Percentiles rank a stretch among this genome's conserved stretches.
phyloP scores from a whole-genome alignment of 139 green algal species.

The Chlorella sp. region DNA sequence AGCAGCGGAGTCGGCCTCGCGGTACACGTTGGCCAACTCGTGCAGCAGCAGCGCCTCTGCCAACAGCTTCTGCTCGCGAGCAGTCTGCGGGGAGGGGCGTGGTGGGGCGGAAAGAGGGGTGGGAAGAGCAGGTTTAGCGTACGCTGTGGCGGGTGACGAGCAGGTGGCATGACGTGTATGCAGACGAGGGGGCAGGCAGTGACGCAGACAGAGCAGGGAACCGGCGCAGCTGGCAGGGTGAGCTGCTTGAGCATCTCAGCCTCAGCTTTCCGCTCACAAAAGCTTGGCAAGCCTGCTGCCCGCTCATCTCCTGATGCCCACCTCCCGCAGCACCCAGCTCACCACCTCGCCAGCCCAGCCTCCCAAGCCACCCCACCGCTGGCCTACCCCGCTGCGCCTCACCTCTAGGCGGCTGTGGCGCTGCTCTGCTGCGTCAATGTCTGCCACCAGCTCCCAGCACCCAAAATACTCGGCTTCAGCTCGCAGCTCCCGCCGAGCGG shows the following conservation, averaged over 20 bases:
- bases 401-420: background rate
- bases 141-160: background rate
- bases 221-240: no score
- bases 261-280: no score
- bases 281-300: no score
- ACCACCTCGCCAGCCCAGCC: no score
- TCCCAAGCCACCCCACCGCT: no score
- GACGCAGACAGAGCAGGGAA: no score
- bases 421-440: background rate
- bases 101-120: background rate
- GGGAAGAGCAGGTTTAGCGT: background rate
- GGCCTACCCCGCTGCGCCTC: background rate
- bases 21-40: background rate
- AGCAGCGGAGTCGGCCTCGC: background rate
- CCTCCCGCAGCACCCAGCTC: background rate
- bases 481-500: background rate
- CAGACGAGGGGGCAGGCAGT: background rate
- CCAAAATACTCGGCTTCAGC: background rate
- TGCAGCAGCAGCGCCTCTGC: background rate
- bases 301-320: background rate
- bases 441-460: background rate
- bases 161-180: no score
- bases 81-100: background rate
- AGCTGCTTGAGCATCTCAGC: no score
- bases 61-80: background rate